These are phyloP conservation scores for Pseudopyricularia cyperi DNA, from an alignment of 2,329 filamentous ascomycete genomes.

Conservation along the genomic window DNA sequence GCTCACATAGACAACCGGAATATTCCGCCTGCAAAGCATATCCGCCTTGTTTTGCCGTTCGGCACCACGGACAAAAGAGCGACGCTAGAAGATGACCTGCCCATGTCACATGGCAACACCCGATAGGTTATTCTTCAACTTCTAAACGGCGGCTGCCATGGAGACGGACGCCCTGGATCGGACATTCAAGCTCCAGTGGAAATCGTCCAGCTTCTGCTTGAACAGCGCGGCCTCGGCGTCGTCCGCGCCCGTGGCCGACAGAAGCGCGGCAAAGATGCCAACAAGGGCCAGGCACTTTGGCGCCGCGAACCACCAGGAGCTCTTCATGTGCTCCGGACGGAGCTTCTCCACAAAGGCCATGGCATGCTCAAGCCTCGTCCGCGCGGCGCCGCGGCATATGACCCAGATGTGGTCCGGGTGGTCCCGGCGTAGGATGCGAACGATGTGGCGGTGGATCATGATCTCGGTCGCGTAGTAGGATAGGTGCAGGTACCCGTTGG, in stretches of 20 bases:
- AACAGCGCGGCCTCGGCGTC: slow-evolving; percentile 25
- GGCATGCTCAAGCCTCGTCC: slow-evolving; percentile 23
- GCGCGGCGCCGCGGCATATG: slow-evolving; percentile 22
- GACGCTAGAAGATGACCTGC: no score
- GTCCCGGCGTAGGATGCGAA: slow-evolving; percentile 25
- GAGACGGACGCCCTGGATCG: slow-evolving; percentile 24
- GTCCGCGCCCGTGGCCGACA: slow-evolving; percentile 25
- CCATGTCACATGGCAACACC: slow-evolving; percentile 6
- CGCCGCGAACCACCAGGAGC: slow-evolving; percentile 31
- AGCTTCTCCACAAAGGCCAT: slow-evolving; percentile 26
- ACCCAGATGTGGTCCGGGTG: slow-evolving; percentile 16
- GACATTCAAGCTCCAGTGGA: slow-evolving; percentile 27
- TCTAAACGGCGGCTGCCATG: slow-evolving; percentile 22
- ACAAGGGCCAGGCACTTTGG: slow-evolving; percentile 28
- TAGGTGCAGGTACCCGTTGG: slow-evolving; percentile 31
- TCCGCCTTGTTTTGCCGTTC: no score
- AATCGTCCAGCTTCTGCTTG: slow-evolving; percentile 23
- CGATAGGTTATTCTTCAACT: slow-evolving; percentile 18
- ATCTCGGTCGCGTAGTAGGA: slow-evolving; percentile 38
- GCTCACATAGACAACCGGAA: no score
- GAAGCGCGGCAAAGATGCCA: slow-evolving; percentile 24
- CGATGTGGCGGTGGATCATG: slow-evolving; percentile 34
- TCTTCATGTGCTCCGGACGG: slow-evolving; percentile 30
- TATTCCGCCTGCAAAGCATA: no score
- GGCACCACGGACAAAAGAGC: no score